phyloP scores from a whole-genome alignment of 2,329 filamentous ascomycete genomes.

The Didymella pomorum region DNA sequence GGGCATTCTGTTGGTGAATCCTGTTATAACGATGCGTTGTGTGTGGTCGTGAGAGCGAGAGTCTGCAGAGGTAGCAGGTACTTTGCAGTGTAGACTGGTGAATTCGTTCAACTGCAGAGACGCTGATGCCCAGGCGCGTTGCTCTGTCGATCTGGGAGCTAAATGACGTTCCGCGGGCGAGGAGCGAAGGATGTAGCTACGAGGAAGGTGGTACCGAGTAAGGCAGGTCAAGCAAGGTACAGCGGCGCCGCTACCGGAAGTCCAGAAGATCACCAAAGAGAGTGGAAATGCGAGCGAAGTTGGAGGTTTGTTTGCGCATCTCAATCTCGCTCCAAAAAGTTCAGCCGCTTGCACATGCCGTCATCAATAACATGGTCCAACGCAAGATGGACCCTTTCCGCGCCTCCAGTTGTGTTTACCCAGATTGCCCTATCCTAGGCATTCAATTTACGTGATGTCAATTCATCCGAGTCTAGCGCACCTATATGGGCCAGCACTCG shows the following conservation, averaged over 20 bases:
- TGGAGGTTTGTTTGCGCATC: slow-evolving; percentile 6
- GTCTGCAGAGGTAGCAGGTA: slow-evolving; percentile 21
- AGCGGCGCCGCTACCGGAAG: slow-evolving; percentile 28
- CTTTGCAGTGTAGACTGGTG: slow-evolving; percentile 26
- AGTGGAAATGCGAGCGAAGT: not conserved
- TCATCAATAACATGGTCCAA: slow-evolving; percentile 3
- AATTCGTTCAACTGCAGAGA: slow-evolving; percentile 31
- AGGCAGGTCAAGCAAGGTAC: slow-evolving; percentile 8
- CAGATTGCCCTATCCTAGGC: slow-evolving; percentile 34
- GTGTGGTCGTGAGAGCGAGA: slow-evolving; percentile 20
- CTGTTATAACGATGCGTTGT: slow-evolving; percentile 4
- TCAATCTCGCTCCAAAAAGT: slow-evolving; percentile 20
- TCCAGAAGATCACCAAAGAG: slow-evolving; percentile 7
- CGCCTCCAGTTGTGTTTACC: slow-evolving; percentile 8
- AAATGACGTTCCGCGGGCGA: slow-evolving; percentile 26
- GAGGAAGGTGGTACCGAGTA: slow-evolving; percentile 19
- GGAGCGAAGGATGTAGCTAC: slow-evolving; percentile 12
- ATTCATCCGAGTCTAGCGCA: slow-evolving; percentile 20
- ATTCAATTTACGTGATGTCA: slow-evolving; percentile 45
- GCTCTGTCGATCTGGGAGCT: slow-evolving; percentile 37
- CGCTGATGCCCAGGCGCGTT: slow-evolving; percentile 36
- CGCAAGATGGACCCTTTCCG: slow-evolving; percentile 9
- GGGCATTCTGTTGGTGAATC: slow-evolving; percentile 61
- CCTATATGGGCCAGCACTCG: not conserved
- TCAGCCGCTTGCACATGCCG: slow-evolving; percentile 10